Evolutionary conservation across 345 rosid species (phyloP).

Genomic region (Sisymbrium irio): DNA sequence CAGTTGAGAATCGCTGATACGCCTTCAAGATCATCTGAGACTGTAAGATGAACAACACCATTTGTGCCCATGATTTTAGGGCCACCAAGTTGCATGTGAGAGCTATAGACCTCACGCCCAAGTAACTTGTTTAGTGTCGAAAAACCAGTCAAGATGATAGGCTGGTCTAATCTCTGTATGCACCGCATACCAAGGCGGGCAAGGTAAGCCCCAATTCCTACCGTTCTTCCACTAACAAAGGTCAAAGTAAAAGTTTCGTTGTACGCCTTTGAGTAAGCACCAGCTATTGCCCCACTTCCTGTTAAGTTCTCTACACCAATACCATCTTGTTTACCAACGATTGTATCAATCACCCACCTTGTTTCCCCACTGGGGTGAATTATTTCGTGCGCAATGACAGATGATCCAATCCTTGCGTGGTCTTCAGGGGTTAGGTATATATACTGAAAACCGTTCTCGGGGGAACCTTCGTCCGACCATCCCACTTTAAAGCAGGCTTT

Average conservation of each 20-base stretch:
- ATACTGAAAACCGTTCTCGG: conserved; percentile 94
- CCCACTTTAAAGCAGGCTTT: conserved; percentile 86
- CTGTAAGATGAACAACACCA: conserved; percentile 97
- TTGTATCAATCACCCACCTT: conserved; percentile 93
- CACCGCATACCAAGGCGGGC: conserved; percentile 99
- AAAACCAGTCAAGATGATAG: conserved; percentile 96
- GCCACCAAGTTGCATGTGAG: conserved; percentile 99
- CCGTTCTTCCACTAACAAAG: conserved; percentile 94
- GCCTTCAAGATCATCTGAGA: conserved; percentile 97
- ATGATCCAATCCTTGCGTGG: conserved; percentile 59
- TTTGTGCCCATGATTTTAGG: conserved; percentile 99
- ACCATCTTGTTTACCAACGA: conserved; percentile 96
- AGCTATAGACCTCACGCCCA: conserved; percentile 99
- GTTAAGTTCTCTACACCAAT: conserved; percentile 94
- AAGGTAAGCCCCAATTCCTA: conserved; percentile 98
- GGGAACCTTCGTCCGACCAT: conserved; percentile 84
- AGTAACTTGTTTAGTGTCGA: conserved; percentile 97
- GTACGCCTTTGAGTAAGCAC: conserved; percentile 98
- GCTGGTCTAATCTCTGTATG: conserved; percentile 99
- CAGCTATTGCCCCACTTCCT: conserved; percentile 98
- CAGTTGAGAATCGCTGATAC: conserved; percentile 87
- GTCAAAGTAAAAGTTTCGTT: conserved; percentile 92
- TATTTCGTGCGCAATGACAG: conserved; percentile 86
- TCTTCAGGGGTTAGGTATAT: conserved; percentile 82
- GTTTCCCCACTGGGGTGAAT: conserved; percentile 70